phyloP scores from a whole-genome alignment of 129 eudicot genomes.

The Escallonia herrerae region DNA sequence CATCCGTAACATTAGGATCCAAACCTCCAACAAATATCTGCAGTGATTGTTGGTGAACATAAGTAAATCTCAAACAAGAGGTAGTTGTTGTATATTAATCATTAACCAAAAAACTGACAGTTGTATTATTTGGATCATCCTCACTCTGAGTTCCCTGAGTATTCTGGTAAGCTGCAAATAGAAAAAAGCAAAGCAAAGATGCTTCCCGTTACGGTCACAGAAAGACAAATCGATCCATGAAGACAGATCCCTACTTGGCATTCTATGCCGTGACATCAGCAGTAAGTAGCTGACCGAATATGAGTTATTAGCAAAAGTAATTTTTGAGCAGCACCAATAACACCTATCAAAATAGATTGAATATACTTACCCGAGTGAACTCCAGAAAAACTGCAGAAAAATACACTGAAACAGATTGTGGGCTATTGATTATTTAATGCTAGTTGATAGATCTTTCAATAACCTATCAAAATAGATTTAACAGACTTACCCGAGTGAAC shows the following conservation, averaged over 20 bases:
- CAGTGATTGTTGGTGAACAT: slow-evolving; percentile 4
- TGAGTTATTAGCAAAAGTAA: too few species aligned
- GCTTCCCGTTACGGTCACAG: slow-evolving; percentile 5
- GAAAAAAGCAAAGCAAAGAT: not conserved
- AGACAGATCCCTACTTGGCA: slow-evolving; percentile 2
- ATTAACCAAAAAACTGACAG: slow-evolving; percentile 57
- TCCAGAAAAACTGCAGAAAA: too few species aligned
- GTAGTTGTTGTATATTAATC: not conserved
- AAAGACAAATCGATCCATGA: not conserved
- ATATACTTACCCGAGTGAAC: too few species aligned
- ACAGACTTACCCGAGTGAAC: too few species aligned
- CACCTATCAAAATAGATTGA: too few species aligned
- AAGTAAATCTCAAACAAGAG: not conserved
- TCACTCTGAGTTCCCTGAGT: slow-evolving; percentile 70
- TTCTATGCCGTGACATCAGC: not conserved
- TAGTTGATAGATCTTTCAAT: too few species aligned
- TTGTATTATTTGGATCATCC: slow-evolving; percentile 90
- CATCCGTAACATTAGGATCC: slow-evolving; percentile 76
- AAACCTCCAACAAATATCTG: slow-evolving; percentile 92
- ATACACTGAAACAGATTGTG: too few species aligned
- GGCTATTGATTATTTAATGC: too few species aligned
- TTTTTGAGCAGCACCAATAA: too few species aligned
- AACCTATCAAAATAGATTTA: too few species aligned
- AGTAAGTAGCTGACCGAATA: not conserved
- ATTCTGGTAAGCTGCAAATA: slow-evolving; percentile 70